Percentiles rank a stretch among this genome's conserved stretches.
Conservation (phyloP, 2,329 filamentous ascomycete species). For the Parasarocladium wereldwijsianum region DNA sequence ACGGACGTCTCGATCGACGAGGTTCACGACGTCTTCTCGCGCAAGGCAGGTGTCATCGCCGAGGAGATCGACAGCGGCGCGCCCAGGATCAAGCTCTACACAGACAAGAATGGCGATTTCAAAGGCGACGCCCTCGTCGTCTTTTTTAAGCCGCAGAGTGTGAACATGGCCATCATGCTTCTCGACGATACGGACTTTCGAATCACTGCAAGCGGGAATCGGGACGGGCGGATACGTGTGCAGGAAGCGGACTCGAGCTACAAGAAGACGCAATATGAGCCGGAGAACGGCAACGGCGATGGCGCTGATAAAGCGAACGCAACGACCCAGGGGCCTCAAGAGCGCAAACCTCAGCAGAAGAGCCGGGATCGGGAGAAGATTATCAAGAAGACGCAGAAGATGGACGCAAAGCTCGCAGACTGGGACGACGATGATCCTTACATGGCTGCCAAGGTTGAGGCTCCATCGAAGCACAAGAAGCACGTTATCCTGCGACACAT, state of each 20-base stretch:
- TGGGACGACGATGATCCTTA: slow-evolving; percentile 83
- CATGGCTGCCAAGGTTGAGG: slow-evolving; percentile 19
- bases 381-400: slow-evolving; percentile 78
- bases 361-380: slow-evolving; percentile 73
- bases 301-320: slow-evolving; percentile 12
- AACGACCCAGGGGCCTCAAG: slow-evolving; percentile 14
- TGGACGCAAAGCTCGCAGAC: slow-evolving; percentile 83
- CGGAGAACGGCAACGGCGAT: slow-evolving; percentile 17
- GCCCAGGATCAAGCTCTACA: slow-evolving; percentile 88
- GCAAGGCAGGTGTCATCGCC: slow-evolving; percentile 78
- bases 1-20: slow-evolving; percentile 65
- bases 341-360: slow-evolving; percentile 30
- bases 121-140: slow-evolving; percentile 90
- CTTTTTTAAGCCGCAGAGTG: slow-evolving; percentile 92
- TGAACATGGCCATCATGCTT: slow-evolving; percentile 68
- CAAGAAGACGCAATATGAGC: slow-evolving; percentile 68
- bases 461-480: slow-evolving; percentile 40
- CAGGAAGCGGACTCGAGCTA: slow-evolving; percentile 79
- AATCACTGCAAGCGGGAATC: slow-evolving; percentile 35
- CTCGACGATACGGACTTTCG: slow-evolving; percentile 75
- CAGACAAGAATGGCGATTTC: slow-evolving; percentile 65
- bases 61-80: slow-evolving; percentile 83
- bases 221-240: slow-evolving; percentile 58
- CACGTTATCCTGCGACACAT: slow-evolving; percentile 81
- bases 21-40: slow-evolving; percentile 67